These are phyloP conservation scores for Hippophae gyantsensis DNA, from an alignment of 306 rosid genomes.

Conservation along the genomic window DNA sequence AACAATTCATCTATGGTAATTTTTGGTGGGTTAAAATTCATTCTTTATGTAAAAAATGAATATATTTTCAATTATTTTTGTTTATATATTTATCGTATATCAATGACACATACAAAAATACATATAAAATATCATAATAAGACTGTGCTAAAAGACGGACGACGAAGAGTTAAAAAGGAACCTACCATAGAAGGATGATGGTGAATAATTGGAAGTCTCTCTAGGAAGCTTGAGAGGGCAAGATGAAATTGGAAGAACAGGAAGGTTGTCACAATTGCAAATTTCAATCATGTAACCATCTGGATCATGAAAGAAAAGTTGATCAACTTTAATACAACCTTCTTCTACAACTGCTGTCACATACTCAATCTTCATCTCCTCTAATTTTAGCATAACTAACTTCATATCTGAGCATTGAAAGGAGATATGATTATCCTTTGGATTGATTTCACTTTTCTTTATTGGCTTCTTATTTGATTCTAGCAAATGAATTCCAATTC, in stretches of 20 bases:
- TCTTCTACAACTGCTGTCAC: slow-evolving; percentile 56
- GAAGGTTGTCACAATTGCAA: slow-evolving; percentile 66
- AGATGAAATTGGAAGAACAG: slow-evolving; percentile 49
- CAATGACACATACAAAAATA: no score
- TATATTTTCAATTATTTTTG: no score
- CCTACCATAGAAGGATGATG: slow-evolving; percentile 26
- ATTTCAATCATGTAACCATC: slow-evolving; percentile 71
- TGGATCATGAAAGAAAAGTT: slow-evolving; percentile 70
- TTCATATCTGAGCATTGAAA: slow-evolving; percentile 50
- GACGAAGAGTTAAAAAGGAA: background rate
- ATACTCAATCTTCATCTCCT: slow-evolving; percentile 38
- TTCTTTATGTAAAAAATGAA: no score
- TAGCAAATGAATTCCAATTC: slow-evolving; percentile 60
- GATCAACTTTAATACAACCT: slow-evolving; percentile 59
- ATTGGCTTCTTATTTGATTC: slow-evolving; percentile 31
- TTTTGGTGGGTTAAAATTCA: no score
- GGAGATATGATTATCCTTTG: slow-evolving; percentile 63
- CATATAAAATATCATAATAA: no score
- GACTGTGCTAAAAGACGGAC: no score
- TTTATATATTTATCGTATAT: no score
- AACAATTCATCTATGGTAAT: no score
- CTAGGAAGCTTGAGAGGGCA: slow-evolving; percentile 30
- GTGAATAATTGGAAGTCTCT: background rate
- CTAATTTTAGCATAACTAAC: slow-evolving; percentile 34
- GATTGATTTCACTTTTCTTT: slow-evolving; percentile 36